Conservation (phyloP, 192 early-diverging fungal species). For the Coemansia sp. region DNA sequence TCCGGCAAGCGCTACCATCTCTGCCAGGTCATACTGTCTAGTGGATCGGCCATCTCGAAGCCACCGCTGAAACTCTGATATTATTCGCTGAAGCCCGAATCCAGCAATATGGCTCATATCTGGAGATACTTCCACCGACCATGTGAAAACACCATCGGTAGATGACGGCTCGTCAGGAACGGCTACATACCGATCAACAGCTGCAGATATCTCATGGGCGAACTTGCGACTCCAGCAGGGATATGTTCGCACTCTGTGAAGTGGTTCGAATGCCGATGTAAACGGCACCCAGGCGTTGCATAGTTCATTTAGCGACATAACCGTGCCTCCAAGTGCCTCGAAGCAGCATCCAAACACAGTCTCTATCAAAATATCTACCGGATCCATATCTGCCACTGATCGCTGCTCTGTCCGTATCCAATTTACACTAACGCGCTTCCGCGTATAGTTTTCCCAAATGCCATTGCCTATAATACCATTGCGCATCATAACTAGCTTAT, state of each 20-base stretch:
- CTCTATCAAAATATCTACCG: slow-evolving; percentile 31
- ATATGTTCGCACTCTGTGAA: slow-evolving; percentile 30
- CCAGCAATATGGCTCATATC: neutral
- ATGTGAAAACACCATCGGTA: neutral
- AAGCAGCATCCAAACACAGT: slow-evolving; percentile 31
- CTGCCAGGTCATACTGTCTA: slow-evolving; percentile 35
- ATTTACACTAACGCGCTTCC: slow-evolving; percentile 46
- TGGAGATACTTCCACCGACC: no score
- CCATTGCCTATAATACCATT: slow-evolving; percentile 44
- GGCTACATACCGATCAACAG: slow-evolving; percentile 18
- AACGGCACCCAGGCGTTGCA: slow-evolving; percentile 17
- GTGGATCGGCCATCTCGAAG: slow-evolving; percentile 23
- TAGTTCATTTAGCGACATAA: slow-evolving; percentile 17
- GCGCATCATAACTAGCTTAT: slow-evolving; percentile 27
- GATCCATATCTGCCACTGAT: slow-evolving; percentile 3
- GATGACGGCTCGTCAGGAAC: no score
- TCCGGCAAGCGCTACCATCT: slow-evolving; percentile 37
- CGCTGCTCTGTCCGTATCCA: slow-evolving; percentile 16
- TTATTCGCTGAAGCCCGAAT: neutral
- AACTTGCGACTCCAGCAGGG: slow-evolving; percentile 52
- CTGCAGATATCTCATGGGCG: slow-evolving; percentile 44
- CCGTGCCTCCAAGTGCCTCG: slow-evolving; percentile 43
- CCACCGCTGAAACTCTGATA: slow-evolving; percentile 13
- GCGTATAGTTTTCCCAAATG: slow-evolving; percentile 50
- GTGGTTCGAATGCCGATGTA: slow-evolving; percentile 5